Evolutionary conservation across 2,329 filamentous ascomycete genomes (phyloP).

Genomic region (Ascochyta pisi): DNA sequence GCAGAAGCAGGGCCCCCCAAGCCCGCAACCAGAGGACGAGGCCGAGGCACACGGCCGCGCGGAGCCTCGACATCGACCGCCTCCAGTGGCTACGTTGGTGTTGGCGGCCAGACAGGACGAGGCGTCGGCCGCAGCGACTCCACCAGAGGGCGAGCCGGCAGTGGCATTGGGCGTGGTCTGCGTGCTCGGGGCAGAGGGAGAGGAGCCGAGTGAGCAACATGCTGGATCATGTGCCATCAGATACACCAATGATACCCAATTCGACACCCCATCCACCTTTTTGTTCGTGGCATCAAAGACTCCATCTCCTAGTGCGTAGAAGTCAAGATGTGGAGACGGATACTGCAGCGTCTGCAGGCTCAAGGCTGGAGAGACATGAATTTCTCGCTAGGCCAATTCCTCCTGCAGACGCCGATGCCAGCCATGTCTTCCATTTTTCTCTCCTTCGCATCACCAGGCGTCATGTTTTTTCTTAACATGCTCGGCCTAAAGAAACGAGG

Average conservation of each 20-base stretch:
- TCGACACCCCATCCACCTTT: not conserved
- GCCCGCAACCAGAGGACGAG: conserved; percentile 48
- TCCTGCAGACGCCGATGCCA: not conserved
- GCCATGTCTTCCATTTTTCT: not conserved
- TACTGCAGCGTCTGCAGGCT: not conserved
- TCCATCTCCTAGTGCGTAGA: not conserved
- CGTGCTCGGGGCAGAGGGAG: conserved; percentile 41
- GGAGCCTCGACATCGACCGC: conserved; percentile 38
- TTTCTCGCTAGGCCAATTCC: not conserved
- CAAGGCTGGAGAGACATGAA: not conserved
- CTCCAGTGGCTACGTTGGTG: conserved; percentile 51
- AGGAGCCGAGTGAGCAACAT: conserved; percentile 14
- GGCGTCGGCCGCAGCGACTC: conserved; percentile 57
- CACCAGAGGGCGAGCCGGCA: conserved; percentile 51
- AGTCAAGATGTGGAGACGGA: not conserved
- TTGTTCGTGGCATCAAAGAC: not conserved
- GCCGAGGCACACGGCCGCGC: conserved; percentile 45
- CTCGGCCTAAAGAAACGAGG: too few species aligned
- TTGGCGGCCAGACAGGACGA: conserved; percentile 56
- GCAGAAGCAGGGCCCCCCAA: conserved; percentile 66
- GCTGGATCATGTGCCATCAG: conserved; percentile 8
- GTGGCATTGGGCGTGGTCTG: conserved; percentile 52
- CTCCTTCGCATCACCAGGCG: not conserved
- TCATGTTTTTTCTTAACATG: not conserved
- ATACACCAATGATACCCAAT: conserved; percentile 21